These are phyloP conservation scores for Epichloe aotearoae DNA, from an alignment of 2,329 filamentous ascomycete genomes.

Conservation along the genomic window DNA sequence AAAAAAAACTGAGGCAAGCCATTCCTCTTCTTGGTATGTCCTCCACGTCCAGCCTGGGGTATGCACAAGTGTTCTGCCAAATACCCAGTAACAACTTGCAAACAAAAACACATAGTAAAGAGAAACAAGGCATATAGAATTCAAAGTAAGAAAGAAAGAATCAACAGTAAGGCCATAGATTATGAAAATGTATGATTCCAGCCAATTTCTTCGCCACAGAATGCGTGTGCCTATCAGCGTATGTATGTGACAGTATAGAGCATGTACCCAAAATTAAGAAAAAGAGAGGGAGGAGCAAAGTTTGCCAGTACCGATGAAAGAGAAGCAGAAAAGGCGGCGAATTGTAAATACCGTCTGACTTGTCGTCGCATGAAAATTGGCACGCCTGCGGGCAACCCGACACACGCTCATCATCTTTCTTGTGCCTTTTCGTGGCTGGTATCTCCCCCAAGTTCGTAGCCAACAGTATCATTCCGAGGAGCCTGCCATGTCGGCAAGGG, in stretches of 20 bases:
- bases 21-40: slow-evolving; percentile 10
- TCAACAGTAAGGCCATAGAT: background rate
- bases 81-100: background rate
- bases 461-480: background rate
- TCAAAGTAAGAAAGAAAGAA: background rate
- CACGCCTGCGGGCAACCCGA: too few species aligned
- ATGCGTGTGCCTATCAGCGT: background rate
- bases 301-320: too few species aligned
- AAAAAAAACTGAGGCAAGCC: background rate
- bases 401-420: too few species aligned
- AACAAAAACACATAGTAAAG: background rate
- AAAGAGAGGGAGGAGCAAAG: too few species aligned
- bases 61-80: slow-evolving; percentile 5
- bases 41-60: slow-evolving; percentile 10
- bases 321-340: too few species aligned
- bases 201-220: background rate
- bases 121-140: background rate
- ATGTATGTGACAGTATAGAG: background rate
- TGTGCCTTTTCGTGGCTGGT: too few species aligned
- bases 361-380: too few species aligned
- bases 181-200: background rate
- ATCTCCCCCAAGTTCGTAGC: background rate
- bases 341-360: too few species aligned
- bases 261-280: too few species aligned
- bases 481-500: too few species aligned